Conservation (phyloP, 73 alveolate genomes). For the Durusdinium trenchii region DNA sequence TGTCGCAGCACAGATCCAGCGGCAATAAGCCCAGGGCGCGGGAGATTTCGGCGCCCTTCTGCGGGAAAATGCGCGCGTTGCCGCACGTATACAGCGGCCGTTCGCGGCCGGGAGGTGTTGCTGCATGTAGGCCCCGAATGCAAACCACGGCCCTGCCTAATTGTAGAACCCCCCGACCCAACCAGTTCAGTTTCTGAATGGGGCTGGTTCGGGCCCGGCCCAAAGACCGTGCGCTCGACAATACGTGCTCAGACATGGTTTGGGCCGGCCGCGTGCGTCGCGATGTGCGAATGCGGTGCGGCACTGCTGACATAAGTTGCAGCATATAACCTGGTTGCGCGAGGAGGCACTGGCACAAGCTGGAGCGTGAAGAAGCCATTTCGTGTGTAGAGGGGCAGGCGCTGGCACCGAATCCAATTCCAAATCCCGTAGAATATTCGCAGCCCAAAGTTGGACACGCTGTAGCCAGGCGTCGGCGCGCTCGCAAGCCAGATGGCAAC, state of each 20-base stretch:
- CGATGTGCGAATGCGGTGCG: not conserved
- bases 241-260: not conserved
- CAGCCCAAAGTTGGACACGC: not conserved
- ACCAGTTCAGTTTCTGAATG: not conserved
- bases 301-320: not conserved
- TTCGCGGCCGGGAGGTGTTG: not conserved
- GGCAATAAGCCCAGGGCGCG: conserved; percentile 13
- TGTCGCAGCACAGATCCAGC: not conserved
- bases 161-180: not conserved
- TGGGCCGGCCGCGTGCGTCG: not conserved
- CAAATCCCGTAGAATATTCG: not conserved
- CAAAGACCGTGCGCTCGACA: not conserved
- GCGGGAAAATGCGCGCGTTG: not conserved
- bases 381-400: not conserved
- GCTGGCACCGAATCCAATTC: not conserved
- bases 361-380: not conserved
- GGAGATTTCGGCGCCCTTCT: not conserved
- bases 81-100: not conserved
- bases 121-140: not conserved
- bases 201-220: not conserved
- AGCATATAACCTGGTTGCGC: not conserved
- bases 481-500: not conserved
- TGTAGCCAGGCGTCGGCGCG: not conserved
- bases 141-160: not conserved
- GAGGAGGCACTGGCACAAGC: not conserved